phyloP scores from a whole-genome alignment of 78 protist genomes.

The Cavenderia fasciculata region DNA sequence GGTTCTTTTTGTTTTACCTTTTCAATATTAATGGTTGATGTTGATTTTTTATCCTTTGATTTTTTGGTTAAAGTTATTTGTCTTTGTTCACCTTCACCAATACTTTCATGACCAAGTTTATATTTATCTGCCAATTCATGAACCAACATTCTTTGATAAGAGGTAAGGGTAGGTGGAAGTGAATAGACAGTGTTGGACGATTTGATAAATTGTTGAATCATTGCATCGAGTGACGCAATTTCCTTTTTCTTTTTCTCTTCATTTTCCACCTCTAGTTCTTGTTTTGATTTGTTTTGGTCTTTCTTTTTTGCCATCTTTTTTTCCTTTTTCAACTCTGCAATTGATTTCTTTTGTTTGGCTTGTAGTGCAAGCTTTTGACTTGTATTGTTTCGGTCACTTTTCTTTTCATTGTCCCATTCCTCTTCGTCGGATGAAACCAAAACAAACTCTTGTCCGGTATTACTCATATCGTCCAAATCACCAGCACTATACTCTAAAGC shows the following conservation, averaged over 20 bases:
- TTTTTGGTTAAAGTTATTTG: constrained; percentile 31
- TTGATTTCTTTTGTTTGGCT: constrained; percentile 5
- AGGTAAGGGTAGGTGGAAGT: constrained; percentile 25
- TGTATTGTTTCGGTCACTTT: neutral
- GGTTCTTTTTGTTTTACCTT: no score
- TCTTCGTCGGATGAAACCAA: constrained; percentile 31
- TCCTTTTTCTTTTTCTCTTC: constrained; percentile 18
- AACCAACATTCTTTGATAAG: constrained; percentile 38
- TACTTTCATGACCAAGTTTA: constrained; percentile 52
- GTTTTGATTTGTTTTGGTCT: neutral
- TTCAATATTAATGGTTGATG: no score
- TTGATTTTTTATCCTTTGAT: neutral
- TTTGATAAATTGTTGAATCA: constrained; percentile 29
- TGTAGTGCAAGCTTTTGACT: neutral
- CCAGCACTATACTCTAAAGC: constrained; percentile 42
- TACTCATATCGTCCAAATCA: neutral
- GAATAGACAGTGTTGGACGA: constrained; percentile 15
- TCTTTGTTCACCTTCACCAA: constrained; percentile 63
- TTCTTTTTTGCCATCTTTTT: constrained; percentile 40
- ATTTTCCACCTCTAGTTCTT: neutral
- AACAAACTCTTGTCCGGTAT: no score
- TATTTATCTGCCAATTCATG: constrained; percentile 67
- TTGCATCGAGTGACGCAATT: neutral
- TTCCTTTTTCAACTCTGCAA: constrained; percentile 30
- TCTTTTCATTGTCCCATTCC: neutral